phyloP scores from a whole-genome alignment of 176 grass and related monocot genomes.

The Avena insularis region DNA sequence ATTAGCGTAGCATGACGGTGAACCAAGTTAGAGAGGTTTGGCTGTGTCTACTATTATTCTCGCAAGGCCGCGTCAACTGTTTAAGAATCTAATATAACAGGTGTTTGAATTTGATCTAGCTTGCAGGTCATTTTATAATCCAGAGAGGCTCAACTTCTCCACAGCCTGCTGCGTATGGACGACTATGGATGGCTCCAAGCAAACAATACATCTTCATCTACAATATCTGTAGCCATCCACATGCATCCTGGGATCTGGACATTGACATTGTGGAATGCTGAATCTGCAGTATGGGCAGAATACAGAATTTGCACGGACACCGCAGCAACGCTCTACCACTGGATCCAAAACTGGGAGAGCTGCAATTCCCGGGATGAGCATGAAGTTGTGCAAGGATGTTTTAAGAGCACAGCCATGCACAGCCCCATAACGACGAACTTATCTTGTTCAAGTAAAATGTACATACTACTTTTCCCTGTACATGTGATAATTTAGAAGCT shows the following conservation, averaged over 20 bases:
- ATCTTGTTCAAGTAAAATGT: conserved; percentile 32
- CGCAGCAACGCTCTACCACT: not conserved
- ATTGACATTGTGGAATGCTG: conserved; percentile 17
- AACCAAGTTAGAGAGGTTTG: conserved; percentile 39
- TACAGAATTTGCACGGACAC: conserved; percentile 18
- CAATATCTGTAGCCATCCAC: conserved; percentile 13
- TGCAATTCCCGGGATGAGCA: not conserved
- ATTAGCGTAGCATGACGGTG: conserved; percentile 2
- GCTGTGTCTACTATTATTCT: not conserved
- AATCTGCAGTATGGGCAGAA: conserved; percentile 21
- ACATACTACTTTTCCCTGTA: conserved; percentile 20
- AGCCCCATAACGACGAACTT: not conserved
- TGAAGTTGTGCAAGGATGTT: not conserved
- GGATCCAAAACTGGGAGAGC: conserved; percentile 13
- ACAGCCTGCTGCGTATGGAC: not conserved
- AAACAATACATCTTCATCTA: conserved; percentile 24
- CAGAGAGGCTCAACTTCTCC: not conserved
- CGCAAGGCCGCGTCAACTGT: conserved; percentile 1
- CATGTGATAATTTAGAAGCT: conserved; percentile 19
- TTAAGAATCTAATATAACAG: conserved; percentile 7
- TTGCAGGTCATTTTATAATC: conserved; percentile 15
- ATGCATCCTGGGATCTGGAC: conserved; percentile 21
- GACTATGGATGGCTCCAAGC: conserved; percentile 28
- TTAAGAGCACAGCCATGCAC: not conserved
- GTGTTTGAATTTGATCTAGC: conserved; percentile 32